These are phyloP conservation scores for Suillus bovinus DNA, from an alignment of 768 basidiomycete species.

Conservation along the genomic window DNA sequence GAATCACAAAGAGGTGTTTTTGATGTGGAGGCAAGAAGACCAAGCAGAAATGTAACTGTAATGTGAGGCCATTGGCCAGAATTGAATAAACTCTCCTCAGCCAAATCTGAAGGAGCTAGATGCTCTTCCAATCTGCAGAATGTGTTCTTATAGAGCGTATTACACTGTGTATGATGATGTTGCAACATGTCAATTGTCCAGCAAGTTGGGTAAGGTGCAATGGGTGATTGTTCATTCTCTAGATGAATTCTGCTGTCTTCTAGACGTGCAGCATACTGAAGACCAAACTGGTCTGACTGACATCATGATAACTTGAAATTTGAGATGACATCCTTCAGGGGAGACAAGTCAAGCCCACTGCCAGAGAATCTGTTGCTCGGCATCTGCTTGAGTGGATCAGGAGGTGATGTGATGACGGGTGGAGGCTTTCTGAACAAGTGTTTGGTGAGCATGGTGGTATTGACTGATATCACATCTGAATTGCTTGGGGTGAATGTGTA, in stretches of 20 bases:
- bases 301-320: neutral
- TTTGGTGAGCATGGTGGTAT: neutral
- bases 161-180: constrained; percentile 6
- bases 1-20: constrained; percentile 8
- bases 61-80: constrained; percentile 38
- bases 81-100: constrained; percentile 14
- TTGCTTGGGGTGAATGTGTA: constrained; percentile 5
- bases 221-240: constrained; percentile 7
- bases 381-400: neutral
- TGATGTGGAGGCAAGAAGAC: constrained; percentile 26
- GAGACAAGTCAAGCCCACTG: neutral
- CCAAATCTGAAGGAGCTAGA: constrained; percentile 15
- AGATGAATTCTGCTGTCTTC: constrained; percentile 14
- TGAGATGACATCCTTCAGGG: neutral
- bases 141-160: neutral
- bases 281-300: constrained; percentile 6
- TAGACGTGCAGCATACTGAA: constrained; percentile 14
- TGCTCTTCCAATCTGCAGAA: constrained; percentile 2
- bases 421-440: constrained; percentile 7
- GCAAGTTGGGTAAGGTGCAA: neutral
- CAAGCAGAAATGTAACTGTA: constrained; percentile 29
- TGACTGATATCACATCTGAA: neutral
- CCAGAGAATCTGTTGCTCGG: neutral
- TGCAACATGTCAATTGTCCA: neutral
- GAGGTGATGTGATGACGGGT: neutral